These are phyloP conservation scores for Globisporangium camurandrum DNA, from an alignment of 352 stramenopile species.

Conservation along the genomic window DNA sequence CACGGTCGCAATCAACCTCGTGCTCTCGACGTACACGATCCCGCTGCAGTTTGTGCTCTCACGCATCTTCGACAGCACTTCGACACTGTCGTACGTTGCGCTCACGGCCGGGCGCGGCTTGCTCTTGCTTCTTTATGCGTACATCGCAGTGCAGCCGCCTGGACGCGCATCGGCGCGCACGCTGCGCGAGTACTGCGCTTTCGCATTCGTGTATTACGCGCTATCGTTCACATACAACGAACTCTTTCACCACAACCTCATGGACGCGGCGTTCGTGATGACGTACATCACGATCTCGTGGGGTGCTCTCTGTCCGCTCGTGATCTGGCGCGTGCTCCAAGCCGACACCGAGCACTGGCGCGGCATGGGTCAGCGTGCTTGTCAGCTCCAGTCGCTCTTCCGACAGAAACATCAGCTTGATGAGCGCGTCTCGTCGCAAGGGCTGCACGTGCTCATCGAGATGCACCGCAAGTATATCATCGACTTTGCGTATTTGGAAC, in stretches of 20 bases:
- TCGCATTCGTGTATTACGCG: constrained; percentile 29
- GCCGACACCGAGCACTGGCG: constrained; percentile 59
- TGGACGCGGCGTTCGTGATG: constrained; percentile 47
- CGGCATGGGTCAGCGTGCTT: constrained; percentile 37
- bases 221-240: constrained; percentile 44
- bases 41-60: constrained; percentile 23
- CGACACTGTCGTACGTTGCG: constrained; percentile 3
- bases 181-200: constrained; percentile 29
- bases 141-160: constrained; percentile 16
- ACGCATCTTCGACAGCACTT: neutral
- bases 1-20: constrained; percentile 24
- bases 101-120: constrained; percentile 10
- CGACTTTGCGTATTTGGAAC: constrained; percentile 42
- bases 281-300: constrained; percentile 49
- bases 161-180: constrained; percentile 18
- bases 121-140: constrained; percentile 18
- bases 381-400: constrained; percentile 33
- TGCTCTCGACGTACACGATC: constrained; percentile 41
- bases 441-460: constrained; percentile 53
- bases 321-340: constrained; percentile 52
- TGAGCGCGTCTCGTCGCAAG: constrained; percentile 19
- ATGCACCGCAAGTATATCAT: constrained; percentile 40
- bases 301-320: constrained; percentile 35
- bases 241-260: constrained; percentile 32
- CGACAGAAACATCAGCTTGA: neutral